Percentiles rank a stretch among this genome's conserved stretches.
Conservation (phyloP, 164 flowering plant genomes). For the Magnolia changhungtana region DNA sequence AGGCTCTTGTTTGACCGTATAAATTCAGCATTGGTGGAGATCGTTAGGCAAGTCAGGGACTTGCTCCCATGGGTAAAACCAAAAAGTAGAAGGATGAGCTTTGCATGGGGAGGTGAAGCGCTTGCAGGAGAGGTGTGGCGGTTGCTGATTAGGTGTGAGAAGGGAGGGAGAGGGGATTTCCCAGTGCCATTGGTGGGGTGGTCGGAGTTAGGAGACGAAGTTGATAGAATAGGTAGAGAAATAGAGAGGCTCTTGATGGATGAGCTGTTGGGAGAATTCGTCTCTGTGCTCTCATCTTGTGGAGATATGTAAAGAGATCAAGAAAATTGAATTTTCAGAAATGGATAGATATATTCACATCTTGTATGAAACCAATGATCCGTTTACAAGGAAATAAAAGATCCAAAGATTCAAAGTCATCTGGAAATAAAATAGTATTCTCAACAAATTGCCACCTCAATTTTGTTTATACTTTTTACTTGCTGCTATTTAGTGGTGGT, state of each 20-base stretch:
- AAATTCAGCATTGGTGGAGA: slow-evolving; percentile 47
- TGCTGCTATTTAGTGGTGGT: too few species aligned
- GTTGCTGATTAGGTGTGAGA: slow-evolving; percentile 32
- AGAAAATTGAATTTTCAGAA: neutral
- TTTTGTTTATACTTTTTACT: neutral
- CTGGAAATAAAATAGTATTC: neutral
- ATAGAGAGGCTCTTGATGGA: slow-evolving; percentile 54
- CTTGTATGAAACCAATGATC: neutral
- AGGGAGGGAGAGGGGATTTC: slow-evolving; percentile 16
- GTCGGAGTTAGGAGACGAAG: slow-evolving; percentile 39
- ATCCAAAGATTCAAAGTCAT: neutral
- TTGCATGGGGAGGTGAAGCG: slow-evolving; percentile 21
- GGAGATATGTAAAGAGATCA: slow-evolving; percentile 26
- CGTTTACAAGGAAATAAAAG: neutral
- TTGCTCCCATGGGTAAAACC: slow-evolving; percentile 59
- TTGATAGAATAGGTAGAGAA: slow-evolving; percentile 55
- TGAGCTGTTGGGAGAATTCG: slow-evolving; percentile 51
- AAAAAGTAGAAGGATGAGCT: neutral
- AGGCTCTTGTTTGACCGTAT: slow-evolving; percentile 66
- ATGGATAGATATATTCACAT: neutral
- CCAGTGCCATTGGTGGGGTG: slow-evolving; percentile 10
- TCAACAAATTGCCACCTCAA: neutral
- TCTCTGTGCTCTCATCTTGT: neutral
- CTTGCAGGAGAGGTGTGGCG: slow-evolving; percentile 37
- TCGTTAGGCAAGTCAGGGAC: slow-evolving; percentile 31